Percentiles rank a stretch among this genome's conserved stretches.
Evolutionary conservation across 1,139 yeast species (phyloP).

Genomic region (Pneumocystis canis): DNA sequence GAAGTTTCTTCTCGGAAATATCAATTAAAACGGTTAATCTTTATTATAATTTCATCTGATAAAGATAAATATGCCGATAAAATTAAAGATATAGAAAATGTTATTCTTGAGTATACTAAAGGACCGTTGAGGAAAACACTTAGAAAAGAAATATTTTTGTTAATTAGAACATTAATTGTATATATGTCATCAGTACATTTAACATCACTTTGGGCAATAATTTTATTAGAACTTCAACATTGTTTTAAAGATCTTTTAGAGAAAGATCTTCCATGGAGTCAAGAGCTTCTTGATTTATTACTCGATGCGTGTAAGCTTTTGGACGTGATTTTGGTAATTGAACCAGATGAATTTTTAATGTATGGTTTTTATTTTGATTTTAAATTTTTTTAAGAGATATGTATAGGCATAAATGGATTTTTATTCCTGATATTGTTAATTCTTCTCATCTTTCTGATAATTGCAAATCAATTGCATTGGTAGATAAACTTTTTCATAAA

Average conservation of each 20-base stretch:
- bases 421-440: slow-evolving; percentile 57
- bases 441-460: slow-evolving; percentile 35
- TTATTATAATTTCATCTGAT: slow-evolving; percentile 46
- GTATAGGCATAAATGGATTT: slow-evolving; percentile 56
- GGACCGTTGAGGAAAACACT: slow-evolving; percentile 20
- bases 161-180: slow-evolving; percentile 50
- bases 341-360: slow-evolving; percentile 65
- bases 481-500: slow-evolving; percentile 25
- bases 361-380: slow-evolving; percentile 16
- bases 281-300: slow-evolving; percentile 22
- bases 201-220: slow-evolving; percentile 54
- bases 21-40: slow-evolving; percentile 45
- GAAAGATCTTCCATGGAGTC: slow-evolving; percentile 25
- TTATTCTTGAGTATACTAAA: slow-evolving; percentile 21
- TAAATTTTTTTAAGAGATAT: neutral
- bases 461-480: slow-evolving; percentile 26
- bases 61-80: slow-evolving; percentile 39
- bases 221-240: slow-evolving; percentile 45
- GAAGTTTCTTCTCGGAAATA: slow-evolving; percentile 40
- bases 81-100: slow-evolving; percentile 36
- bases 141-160: slow-evolving; percentile 36
- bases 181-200: slow-evolving; percentile 51
- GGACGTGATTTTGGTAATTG: slow-evolving; percentile 53
- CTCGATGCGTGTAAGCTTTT: slow-evolving; percentile 54
- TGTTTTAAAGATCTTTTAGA: slow-evolving; percentile 35